Evolutionary conservation across 192 early-diverging fungal species (phyloP), one percentile per base, ranked within the genome.

Genomic region (Coemansia sp.): DNA sequence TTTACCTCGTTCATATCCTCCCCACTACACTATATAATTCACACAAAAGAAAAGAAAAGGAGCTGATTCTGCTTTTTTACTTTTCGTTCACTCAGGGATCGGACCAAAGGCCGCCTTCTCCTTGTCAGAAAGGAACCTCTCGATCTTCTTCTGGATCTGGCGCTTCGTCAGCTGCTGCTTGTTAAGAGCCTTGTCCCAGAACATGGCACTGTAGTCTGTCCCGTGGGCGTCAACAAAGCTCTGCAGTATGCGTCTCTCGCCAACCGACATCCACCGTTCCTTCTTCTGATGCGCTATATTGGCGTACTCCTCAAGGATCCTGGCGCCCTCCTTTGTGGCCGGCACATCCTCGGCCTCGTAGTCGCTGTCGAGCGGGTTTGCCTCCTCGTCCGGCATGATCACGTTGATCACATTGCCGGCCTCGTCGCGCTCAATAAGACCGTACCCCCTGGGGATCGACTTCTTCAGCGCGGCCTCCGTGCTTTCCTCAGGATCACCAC

Each of bases 391-490:
- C 2, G 87, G 84, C 26, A 89, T 70, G 76, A 91, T 87, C 12
- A 92, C 81, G 32, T 88, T 89, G 23, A 89, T 65, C 21, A 93
- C 82, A 67, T 91, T 91, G 19, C 92, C 92, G 3, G 86, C 84
- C 26, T 89, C 90, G 71, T 93, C 92, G 53, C 92, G 88, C 71
- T 93, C 87, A 72, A 93, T 93, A n/a, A 92, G 78, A 75, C 90
- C 92, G 74, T 90, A 89, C 21, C 88, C 88, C 39, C 87, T 83
- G 1, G 81, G 81, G 19, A 90, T 81, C 6, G 81, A 73, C 63
- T 84, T 82, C 43, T 84, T 81, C 15, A 93, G 57, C 41, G 90
- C 84, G 49, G 71, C 69, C 21, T 87, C 85, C 6, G 76, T 73
- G 32, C 85, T 68, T 23, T 84, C 74, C 5, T 52, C 48, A 10